Percentiles rank a stretch among this genome's conserved stretches.
These are phyloP conservation scores for Neocucurbitaria cava DNA, from an alignment of 2,329 filamentous ascomycete genomes.

Conservation along the genomic window DNA sequence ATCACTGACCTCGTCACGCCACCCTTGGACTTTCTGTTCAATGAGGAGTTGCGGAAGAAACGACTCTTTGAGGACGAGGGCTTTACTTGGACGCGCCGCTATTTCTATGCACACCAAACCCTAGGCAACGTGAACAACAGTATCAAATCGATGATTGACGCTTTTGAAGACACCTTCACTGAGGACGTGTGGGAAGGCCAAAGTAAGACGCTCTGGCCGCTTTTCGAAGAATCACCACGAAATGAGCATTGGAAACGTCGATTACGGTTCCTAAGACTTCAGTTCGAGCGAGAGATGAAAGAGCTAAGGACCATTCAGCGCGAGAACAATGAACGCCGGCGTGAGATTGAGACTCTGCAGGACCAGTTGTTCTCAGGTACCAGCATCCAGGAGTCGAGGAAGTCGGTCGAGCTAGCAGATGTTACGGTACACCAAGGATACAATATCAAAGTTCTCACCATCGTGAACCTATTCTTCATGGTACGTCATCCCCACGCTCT, in stretches of 20 bases:
- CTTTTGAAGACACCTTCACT: slow-evolving; percentile 65
- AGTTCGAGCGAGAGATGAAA: slow-evolving; percentile 61
- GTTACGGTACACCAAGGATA: slow-evolving; percentile 65
- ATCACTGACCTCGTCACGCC: slow-evolving; percentile 68
- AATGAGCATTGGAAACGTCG: slow-evolving; percentile 59
- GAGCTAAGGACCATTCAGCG: slow-evolving; percentile 57
- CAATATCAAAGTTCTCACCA: slow-evolving; percentile 65
- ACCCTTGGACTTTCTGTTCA: slow-evolving; percentile 66
- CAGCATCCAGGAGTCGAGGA: slow-evolving; percentile 66
- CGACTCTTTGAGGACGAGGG: slow-evolving; percentile 67
- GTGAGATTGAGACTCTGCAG: slow-evolving; percentile 63
- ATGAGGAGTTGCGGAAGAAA: slow-evolving; percentile 62
- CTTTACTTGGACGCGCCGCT: slow-evolving; percentile 67
- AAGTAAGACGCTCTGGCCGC: slow-evolving; percentile 64
- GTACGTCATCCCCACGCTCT: slow-evolving; percentile 5
- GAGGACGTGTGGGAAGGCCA: slow-evolving; percentile 65
- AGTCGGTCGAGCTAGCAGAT: slow-evolving; percentile 63
- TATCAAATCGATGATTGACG: slow-evolving; percentile 64
- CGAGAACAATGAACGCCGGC: slow-evolving; percentile 61
- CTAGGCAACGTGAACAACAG: slow-evolving; percentile 66
- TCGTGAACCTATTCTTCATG: slow-evolving; percentile 68
- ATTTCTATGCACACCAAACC: slow-evolving; percentile 69
- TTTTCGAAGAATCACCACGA: slow-evolving; percentile 55
- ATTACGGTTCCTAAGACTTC: slow-evolving; percentile 55
- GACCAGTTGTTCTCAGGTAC: slow-evolving; percentile 70